Evolutionary conservation across 108 stramenopile species (phyloP).

Genomic region (Cyclotella cryptica): DNA sequence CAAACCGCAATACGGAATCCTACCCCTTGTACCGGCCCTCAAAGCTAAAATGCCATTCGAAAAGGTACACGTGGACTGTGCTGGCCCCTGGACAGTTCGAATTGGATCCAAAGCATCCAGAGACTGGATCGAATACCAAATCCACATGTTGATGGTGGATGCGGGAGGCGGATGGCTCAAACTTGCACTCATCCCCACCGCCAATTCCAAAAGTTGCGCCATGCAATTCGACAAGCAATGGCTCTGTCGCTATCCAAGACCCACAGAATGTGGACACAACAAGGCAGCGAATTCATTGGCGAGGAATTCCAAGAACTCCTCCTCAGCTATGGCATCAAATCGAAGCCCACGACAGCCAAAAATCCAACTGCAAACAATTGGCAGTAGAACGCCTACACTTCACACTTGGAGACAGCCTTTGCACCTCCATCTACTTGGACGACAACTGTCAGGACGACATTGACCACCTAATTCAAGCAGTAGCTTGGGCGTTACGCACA

Average conservation of each 20-base stretch:
- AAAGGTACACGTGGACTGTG: conserved; percentile 19
- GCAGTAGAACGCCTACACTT: conserved; percentile 58
- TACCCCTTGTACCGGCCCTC: conserved; percentile 11
- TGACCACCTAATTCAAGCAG: conserved; percentile 12
- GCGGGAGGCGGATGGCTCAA: neutral
- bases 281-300: conserved; percentile 48
- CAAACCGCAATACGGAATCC: conserved; percentile 12
- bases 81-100: conserved; percentile 14
- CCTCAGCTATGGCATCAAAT: conserved; percentile 30
- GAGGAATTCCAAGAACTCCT: conserved; percentile 48
- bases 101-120: too few relatives aligned
- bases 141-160: conserved; percentile 7
- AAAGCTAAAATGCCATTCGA: conserved; percentile 12
- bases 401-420: conserved; percentile 1
- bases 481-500: conserved; percentile 1
- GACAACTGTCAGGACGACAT: conserved; percentile 8
- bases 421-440: neutral
- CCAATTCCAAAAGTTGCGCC: neutral
- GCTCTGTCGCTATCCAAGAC: conserved; percentile 57
- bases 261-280: conserved; percentile 33
- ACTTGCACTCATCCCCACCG: neutral
- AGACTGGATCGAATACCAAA: neutral
- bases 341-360: conserved; percentile 39
- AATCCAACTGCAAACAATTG: conserved; percentile 56
- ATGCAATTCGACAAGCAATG: conserved; percentile 19